A percentile compares a stretch with the other conserved stretches of the same genome.
Conservation (phyloP, 2,329 filamentous ascomycete species). For the Pyrenophora graminea region DNA sequence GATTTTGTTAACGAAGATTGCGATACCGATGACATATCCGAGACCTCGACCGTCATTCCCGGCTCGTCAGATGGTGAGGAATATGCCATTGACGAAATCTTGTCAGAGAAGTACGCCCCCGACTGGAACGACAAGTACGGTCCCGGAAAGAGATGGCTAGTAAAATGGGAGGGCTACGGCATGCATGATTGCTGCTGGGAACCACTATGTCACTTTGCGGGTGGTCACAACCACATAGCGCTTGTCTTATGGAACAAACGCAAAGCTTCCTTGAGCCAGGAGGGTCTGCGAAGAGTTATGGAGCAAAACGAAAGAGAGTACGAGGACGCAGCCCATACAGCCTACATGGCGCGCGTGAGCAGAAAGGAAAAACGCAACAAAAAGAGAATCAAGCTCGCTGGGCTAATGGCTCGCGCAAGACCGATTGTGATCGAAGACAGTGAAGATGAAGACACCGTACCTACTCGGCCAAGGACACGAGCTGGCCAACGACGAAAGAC, state of each 20-base stretch:
- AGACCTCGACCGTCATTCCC: slow-evolving; percentile 56
- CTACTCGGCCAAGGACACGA: slow-evolving; percentile 1
- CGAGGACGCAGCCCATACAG: slow-evolving; percentile 10
- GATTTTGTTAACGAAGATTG: slow-evolving; percentile 15
- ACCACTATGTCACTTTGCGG: no score
- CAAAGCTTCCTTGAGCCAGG: slow-evolving; percentile 12
- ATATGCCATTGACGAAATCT: slow-evolving; percentile 30
- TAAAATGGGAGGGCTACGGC: slow-evolving; percentile 67
- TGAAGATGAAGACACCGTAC: slow-evolving; percentile 20
- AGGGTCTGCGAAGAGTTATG: slow-evolving; percentile 10
- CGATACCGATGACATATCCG: slow-evolving; percentile 57
- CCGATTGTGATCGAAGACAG: slow-evolving; percentile 11
- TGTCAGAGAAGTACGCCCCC: slow-evolving; percentile 46
- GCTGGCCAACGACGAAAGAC: background rate
- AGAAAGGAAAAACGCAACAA: slow-evolving; percentile 22
- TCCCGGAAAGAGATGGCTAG: slow-evolving; percentile 55
- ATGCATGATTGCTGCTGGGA: slow-evolving; percentile 36
- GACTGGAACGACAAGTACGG: slow-evolving; percentile 44
- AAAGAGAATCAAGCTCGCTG: slow-evolving; percentile 17
- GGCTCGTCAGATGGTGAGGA: background rate
- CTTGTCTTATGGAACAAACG: slow-evolving; percentile 16
- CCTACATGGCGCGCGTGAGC: slow-evolving; percentile 2
- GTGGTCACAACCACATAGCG: slow-evolving; percentile 4
- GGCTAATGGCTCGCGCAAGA: slow-evolving; percentile 8
- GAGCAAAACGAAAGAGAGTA: slow-evolving; percentile 14